These are phyloP conservation scores for Fonsecaea monophora DNA, from an alignment of 2,329 filamentous ascomycete genomes.

Conservation along the genomic window DNA sequence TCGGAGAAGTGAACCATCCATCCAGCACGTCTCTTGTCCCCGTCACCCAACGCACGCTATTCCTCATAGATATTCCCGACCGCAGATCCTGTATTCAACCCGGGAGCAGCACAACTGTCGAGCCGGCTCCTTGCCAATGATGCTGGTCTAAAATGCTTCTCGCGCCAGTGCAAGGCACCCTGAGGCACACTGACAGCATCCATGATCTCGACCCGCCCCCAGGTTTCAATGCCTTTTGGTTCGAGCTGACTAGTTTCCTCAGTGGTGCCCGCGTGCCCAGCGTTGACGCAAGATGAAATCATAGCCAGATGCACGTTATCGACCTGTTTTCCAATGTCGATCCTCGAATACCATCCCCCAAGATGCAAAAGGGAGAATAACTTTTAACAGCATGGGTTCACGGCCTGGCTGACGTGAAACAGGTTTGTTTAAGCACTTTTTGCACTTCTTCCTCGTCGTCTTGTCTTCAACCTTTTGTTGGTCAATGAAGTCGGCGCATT, in stretches of 20 bases:
- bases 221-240: constrained; percentile 7
- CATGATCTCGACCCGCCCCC: constrained; percentile 12
- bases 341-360: constrained; percentile 4
- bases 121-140: background rate
- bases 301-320: background rate
- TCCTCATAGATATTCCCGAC: background rate
- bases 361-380: constrained; percentile 3
- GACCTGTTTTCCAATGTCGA: background rate
- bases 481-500: background rate
- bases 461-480: background rate
- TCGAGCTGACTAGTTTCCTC: background rate
- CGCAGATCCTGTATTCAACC: background rate
- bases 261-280: constrained; percentile 12
- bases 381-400: background rate
- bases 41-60: constrained; percentile 7
- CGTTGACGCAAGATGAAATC: constrained; percentile 7
- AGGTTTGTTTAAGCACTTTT: constrained; percentile 5
- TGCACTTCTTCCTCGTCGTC: background rate
- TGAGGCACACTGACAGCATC: background rate
- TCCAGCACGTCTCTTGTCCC: background rate
- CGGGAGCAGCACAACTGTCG: background rate
- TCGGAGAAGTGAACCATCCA: background rate
- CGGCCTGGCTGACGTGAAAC: background rate
- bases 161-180: background rate
- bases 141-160: background rate